These are phyloP conservation scores for Alternaria gansuensis DNA, from an alignment of 2,329 filamentous ascomycete species.

Conservation along the genomic window DNA sequence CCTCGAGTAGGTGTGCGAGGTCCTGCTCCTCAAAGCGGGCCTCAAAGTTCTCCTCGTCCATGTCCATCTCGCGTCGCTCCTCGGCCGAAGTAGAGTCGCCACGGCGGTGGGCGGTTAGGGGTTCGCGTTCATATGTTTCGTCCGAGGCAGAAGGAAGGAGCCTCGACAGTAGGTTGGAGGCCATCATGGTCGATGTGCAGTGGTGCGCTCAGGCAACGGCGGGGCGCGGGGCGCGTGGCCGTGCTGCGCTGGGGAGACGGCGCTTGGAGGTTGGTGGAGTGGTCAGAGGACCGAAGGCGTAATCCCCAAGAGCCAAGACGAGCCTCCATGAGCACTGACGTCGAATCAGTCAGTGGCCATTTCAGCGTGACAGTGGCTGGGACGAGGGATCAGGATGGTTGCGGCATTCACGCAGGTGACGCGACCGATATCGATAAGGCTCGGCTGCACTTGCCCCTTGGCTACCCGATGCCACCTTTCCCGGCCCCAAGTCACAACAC, in stretches of 20 bases:
- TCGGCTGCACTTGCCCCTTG: conserved; percentile 35
- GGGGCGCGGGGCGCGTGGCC: conserved; percentile 43
- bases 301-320: conserved; percentile 26
- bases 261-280: conserved; percentile 19
- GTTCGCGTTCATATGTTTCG: conserved; percentile 58
- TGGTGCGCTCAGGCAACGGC: conserved; percentile 37
- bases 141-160: conserved; percentile 60
- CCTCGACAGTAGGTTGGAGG: conserved; percentile 63
- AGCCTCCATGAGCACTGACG: conserved; percentile 37
- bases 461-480: conserved; percentile 28
- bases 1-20: conserved; percentile 64
- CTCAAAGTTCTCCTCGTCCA: conserved; percentile 61
- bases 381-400: conserved; percentile 26
- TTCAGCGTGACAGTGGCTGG: conserved; percentile 28
- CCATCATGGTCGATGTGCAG: conserved; percentile 54
- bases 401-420: conserved; percentile 38
- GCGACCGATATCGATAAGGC: conserved; percentile 41
- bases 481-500: conserved; percentile 25
- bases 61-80: conserved; percentile 59
- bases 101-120: conserved; percentile 29
- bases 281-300: conserved; percentile 31
- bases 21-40: conserved; percentile 65
- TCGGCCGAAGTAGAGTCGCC: conserved; percentile 44
- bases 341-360: conserved; percentile 29
- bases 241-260: conserved; percentile 19